These are phyloP conservation scores for Dryas octopetala DNA, from an alignment of 306 rosid genomes.

Conservation along the genomic window DNA sequence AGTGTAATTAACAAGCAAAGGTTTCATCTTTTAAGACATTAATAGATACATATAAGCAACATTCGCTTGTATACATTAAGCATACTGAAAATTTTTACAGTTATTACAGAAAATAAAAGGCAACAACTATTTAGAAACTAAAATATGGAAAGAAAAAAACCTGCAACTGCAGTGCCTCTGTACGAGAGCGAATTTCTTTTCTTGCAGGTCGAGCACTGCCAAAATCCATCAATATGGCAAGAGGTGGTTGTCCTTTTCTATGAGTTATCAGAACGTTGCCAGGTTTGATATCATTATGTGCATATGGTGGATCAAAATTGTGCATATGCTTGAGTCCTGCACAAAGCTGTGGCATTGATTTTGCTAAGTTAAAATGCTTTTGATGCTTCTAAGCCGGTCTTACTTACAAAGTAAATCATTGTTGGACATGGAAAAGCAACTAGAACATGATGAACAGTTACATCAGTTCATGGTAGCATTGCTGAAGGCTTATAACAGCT, in stretches of 20 bases:
- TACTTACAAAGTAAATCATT: conserved; percentile 2
- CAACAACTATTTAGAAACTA: not conserved
- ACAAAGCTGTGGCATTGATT: conserved; percentile 71
- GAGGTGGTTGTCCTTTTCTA: conserved; percentile 74
- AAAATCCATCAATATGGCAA: conserved; percentile 97
- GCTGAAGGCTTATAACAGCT: not conserved
- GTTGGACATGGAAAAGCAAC: not conserved
- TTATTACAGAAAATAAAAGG: not conserved
- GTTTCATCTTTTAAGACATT: not conserved
- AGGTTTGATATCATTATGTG: conserved; percentile 95
- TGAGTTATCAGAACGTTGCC: conserved; percentile 88
- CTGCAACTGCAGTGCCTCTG: conserved; percentile 97
- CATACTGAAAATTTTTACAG: not conserved
- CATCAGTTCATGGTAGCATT: not conserved
- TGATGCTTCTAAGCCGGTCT: not conserved
- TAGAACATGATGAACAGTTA: not conserved
- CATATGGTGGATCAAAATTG: conserved; percentile 87
- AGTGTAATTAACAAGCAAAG: not conserved
- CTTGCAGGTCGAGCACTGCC: conserved; percentile 95
- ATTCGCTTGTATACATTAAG: not conserved
- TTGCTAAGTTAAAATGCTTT: conserved; percentile 32
- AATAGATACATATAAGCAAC: not conserved
- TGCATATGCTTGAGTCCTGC: conserved; percentile 99
- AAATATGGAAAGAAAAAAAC: conserved; percentile 31
- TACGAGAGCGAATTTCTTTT: conserved; percentile 70